Conservation (phyloP, 2,329 filamentous ascomycete species). For the Stenocarpella maydis region DNA sequence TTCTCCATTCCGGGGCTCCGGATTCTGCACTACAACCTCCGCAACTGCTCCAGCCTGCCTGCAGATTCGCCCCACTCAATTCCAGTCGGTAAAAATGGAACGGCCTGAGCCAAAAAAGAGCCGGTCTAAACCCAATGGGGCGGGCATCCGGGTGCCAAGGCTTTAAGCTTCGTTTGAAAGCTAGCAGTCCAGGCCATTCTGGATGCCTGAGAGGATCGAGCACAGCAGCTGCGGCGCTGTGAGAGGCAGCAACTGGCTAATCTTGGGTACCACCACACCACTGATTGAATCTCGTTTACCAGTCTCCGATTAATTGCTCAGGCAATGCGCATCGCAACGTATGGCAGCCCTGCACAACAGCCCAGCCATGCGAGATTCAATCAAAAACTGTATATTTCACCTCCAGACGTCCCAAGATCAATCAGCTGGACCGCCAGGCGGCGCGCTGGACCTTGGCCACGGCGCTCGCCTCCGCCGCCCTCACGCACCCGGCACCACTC, state of each 20-base stretch:
- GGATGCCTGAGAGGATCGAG: conserved; percentile 3
- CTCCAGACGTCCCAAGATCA: background rate
- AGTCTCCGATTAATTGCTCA: background rate
- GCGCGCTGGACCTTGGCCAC: background rate
- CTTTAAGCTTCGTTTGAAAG: background rate
- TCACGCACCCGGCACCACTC: background rate
- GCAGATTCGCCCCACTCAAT: background rate
- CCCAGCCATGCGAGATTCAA: background rate
- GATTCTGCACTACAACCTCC: conserved; percentile 16
- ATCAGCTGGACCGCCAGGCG: background rate
- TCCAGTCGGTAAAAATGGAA: conserved; percentile 16
- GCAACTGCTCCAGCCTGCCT: conserved; percentile 18
- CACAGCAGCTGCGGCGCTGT: background rate
- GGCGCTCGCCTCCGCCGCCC: background rate
- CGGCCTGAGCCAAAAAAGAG: conserved; percentile 4
- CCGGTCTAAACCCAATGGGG: conserved; percentile 7
- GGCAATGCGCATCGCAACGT: background rate
- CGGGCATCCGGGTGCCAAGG: background rate
- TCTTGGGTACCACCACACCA: background rate
- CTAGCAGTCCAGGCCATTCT: conserved; percentile 15
- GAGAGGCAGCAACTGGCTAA: conserved; percentile 1
- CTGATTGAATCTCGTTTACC: background rate
- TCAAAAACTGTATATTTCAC: background rate
- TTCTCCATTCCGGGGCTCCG: conserved; percentile 26
- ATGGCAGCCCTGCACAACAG: background rate